phyloP scores from a whole-genome alignment of 176 grass and related monocot species.

The Oryza brachyantha region DNA sequence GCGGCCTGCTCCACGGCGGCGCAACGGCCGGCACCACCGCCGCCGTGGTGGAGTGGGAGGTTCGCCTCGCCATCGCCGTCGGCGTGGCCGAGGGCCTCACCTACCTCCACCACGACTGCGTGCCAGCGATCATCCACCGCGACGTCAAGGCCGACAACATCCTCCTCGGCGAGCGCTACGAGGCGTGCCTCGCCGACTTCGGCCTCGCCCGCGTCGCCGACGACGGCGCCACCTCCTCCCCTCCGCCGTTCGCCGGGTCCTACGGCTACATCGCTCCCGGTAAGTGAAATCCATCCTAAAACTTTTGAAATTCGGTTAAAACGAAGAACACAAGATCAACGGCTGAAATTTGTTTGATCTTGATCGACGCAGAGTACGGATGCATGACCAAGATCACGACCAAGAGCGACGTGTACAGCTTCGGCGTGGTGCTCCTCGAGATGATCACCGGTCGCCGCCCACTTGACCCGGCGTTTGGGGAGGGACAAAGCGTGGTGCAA shows the following conservation, averaged over 20 bases:
- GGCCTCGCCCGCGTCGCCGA: conserved; percentile 64
- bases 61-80: conserved; percentile 68
- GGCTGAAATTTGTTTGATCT: background rate
- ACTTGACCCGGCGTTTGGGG: conserved; percentile 41
- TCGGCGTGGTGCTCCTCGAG: conserved; percentile 79
- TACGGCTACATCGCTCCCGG: conserved; percentile 96
- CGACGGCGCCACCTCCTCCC: conserved; percentile 44
- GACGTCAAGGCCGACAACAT: conserved; percentile 92
- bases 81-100: conserved; percentile 75
- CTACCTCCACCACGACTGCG: conserved; percentile 89
- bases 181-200: conserved; percentile 83
- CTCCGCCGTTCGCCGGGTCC: conserved; percentile 78
- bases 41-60: conserved; percentile 74
- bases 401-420: conserved; percentile 98
- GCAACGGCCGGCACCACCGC: background rate
- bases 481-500: conserved; percentile 76
- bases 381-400: conserved; percentile 89
- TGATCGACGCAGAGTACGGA: conserved; percentile 56
- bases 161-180: conserved; percentile 81
- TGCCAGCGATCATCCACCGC: conserved; percentile 76
- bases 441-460: conserved; percentile 62
- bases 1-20: conserved; percentile 46
- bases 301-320: too few relatives aligned
- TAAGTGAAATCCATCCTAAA: conserved; percentile 14
- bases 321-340: background rate